Percentiles rank a stretch among this genome's conserved stretches.
Conservation (phyloP, 1,139 yeast species). For the Magnusiomyces fungicola region DNA sequence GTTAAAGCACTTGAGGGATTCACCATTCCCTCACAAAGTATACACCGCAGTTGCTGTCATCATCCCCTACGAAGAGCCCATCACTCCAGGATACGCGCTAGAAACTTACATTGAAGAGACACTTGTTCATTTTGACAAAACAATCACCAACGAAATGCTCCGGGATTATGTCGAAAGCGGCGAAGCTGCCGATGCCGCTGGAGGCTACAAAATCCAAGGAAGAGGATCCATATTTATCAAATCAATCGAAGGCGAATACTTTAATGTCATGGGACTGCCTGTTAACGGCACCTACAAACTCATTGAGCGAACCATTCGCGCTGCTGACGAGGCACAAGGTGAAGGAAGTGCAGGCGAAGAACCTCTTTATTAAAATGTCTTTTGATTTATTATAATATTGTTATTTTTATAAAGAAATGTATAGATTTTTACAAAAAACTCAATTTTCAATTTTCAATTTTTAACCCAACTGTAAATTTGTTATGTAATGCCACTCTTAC, state of each 20-base stretch:
- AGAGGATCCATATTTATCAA: conserved; percentile 58
- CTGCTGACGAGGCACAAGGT: conserved; percentile 1
- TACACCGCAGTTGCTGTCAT: conserved; percentile 61
- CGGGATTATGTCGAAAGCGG: conserved; percentile 55
- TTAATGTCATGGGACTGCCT: conserved; percentile 88
- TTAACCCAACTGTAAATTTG: too few species aligned
- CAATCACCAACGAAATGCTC: conserved; percentile 47
- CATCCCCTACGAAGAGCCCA: conserved; percentile 36
- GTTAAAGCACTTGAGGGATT: conserved; percentile 43
- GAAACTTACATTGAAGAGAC: conserved; percentile 41
- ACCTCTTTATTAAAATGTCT: too few species aligned
- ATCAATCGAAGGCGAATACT: conserved; percentile 68
- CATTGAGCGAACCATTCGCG: conserved; percentile 21
- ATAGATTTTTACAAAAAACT: too few species aligned
- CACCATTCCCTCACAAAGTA: conserved; percentile 43
- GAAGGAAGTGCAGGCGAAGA: conserved; percentile 1
- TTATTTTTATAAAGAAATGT: too few species aligned
- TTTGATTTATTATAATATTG: too few species aligned
- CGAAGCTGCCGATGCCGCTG: conserved; percentile 82
- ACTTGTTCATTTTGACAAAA: conserved; percentile 41
- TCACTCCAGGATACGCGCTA: conserved; percentile 36
- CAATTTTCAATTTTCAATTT: background rate
- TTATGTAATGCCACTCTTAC: too few species aligned
- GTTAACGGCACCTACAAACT: conserved; percentile 47
- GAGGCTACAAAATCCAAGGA: conserved; percentile 85